These are phyloP conservation scores for Sarocladiaceae sp. DNA, from an alignment of 2,329 filamentous ascomycete genomes.

Conservation along the genomic window DNA sequence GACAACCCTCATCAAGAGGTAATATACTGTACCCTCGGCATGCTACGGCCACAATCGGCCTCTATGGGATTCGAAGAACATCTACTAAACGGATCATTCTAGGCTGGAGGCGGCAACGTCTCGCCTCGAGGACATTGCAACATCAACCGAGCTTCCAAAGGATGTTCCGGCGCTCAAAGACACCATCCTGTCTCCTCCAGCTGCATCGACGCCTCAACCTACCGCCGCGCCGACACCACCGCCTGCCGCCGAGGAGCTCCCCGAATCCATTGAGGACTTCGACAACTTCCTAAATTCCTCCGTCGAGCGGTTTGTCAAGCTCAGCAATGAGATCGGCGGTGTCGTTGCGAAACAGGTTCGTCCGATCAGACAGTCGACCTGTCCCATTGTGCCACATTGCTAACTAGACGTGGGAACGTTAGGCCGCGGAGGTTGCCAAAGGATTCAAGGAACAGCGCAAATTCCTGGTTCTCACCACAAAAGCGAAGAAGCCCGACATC, in stretches of 20 bases:
- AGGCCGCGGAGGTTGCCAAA: constrained; percentile 47
- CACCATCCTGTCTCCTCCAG: constrained; percentile 25
- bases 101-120: constrained; percentile 97
- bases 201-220: constrained; percentile 23
- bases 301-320: constrained; percentile 69
- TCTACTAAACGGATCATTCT: too few relatives aligned
- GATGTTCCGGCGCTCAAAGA: constrained; percentile 40
- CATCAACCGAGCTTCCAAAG: constrained; percentile 58
- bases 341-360: constrained; percentile 71
- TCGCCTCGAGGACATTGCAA: constrained; percentile 91
- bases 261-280: constrained; percentile 80
- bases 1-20: constrained; percentile 98
- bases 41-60: constrained; percentile 32
- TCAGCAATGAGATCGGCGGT: constrained; percentile 72
- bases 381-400: background rate
- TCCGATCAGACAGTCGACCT: background rate
- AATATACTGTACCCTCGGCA: constrained; percentile 18
- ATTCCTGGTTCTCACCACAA: constrained; percentile 81
- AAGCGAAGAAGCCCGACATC: constrained; percentile 85
- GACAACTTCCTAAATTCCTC: constrained; percentile 69
- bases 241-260: constrained; percentile 48
- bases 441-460: constrained; percentile 81
- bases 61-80: too few relatives aligned
- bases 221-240: constrained; percentile 16
- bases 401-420: background rate